Percentiles rank a stretch among this genome's conserved stretches.
Conservation (phyloP, 192 early-diverging fungal species). For the Gorgonomyces haynaldii region DNA sequence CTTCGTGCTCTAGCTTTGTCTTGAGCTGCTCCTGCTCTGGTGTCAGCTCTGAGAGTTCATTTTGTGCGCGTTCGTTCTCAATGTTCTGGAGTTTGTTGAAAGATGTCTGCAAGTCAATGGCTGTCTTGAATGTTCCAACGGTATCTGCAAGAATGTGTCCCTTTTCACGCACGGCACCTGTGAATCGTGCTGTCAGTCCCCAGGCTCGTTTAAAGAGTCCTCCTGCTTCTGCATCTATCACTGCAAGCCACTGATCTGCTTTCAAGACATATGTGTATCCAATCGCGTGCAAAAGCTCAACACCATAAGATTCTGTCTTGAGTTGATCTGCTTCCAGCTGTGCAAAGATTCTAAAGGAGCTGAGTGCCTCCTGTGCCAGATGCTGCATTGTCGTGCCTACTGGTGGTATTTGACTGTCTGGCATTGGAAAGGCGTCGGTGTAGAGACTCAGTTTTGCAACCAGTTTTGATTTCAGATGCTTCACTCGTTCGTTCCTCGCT, state of each 20-base stretch:
- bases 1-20: conserved; percentile 36
- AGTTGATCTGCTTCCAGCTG: conserved; percentile 75
- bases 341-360: conserved; percentile 57
- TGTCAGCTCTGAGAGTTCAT: conserved; percentile 15
- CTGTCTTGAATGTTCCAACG: conserved; percentile 80
- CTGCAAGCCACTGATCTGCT: conserved; percentile 68
- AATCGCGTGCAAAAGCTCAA: conserved; percentile 85
- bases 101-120: conserved; percentile 82
- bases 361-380: conserved; percentile 31
- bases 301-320: conserved; percentile 81
- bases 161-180: conserved; percentile 63
- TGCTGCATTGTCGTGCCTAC: conserved; percentile 15
- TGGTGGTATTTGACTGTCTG: conserved; percentile 5
- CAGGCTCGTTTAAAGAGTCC: conserved; percentile 32
- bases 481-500: conserved; percentile 44
- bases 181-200: conserved; percentile 30
- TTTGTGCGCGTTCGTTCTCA: conserved; percentile 46
- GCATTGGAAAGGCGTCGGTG: conserved; percentile 48
- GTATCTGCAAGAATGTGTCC: conserved; percentile 86
- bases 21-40: conserved; percentile 27
- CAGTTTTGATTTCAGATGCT: conserved; percentile 60
- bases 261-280: conserved; percentile 86
- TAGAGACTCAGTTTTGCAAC: conserved; percentile 67
- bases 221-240: conserved; percentile 44
- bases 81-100: conserved; percentile 83